These are phyloP conservation scores for Adansonia rubrostipa DNA, from an alignment of 441 rosid genomes.

Conservation along the genomic window DNA sequence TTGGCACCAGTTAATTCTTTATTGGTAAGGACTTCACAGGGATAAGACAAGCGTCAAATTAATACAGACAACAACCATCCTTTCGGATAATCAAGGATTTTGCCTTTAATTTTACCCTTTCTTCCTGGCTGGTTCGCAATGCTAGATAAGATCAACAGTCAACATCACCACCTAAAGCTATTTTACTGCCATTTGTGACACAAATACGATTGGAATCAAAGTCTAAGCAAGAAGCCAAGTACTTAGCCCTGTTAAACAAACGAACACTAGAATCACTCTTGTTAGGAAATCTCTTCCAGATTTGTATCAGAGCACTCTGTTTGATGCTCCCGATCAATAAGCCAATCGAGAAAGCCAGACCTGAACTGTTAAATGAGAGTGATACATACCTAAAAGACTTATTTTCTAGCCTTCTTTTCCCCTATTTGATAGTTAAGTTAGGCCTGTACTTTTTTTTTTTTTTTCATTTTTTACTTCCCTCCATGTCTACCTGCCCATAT, in stretches of 20 bases:
- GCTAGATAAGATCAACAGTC: slow-evolving; percentile 10
- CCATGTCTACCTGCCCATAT: background rate
- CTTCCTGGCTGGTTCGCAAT: background rate
- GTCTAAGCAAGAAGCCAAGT: background rate
- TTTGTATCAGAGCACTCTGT: background rate
- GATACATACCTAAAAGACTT: background rate
- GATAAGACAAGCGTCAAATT: slow-evolving; percentile 8
- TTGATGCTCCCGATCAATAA: background rate
- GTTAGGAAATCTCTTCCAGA: background rate
- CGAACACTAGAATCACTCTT: background rate
- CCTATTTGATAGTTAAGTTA: slow-evolving; percentile 10
- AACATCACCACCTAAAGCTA: background rate
- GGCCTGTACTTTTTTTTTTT: background rate
- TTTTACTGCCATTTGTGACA: slow-evolving; percentile 13
- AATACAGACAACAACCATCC: background rate
- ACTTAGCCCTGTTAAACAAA: background rate
- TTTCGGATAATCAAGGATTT: slow-evolving; percentile 6
- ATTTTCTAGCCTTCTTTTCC: slow-evolving; percentile 6
- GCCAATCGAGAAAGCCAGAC: background rate
- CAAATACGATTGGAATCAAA: background rate
- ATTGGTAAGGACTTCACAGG: background rate
- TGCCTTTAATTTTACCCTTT: background rate
- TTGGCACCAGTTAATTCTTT: background rate
- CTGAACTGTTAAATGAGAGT: background rate
- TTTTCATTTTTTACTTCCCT: background rate